Conservation (phyloP, 2,329 filamentous ascomycete genomes). For the Fusarium ambrosium region DNA sequence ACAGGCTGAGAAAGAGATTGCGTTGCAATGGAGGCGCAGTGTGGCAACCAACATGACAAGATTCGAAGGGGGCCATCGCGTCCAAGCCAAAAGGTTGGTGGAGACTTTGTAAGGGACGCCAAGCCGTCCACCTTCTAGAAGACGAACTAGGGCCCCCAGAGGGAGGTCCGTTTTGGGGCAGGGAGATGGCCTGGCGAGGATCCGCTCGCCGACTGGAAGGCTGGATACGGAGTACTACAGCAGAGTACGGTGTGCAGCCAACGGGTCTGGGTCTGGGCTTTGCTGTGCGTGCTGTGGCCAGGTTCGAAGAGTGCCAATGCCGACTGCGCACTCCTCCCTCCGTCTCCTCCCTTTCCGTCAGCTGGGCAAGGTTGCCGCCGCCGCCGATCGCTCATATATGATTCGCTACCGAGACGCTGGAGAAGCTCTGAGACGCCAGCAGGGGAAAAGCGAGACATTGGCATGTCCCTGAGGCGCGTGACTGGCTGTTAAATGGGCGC, state of each 20-base stretch:
- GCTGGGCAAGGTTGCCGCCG: slow-evolving; percentile 49
- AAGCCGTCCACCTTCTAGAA: slow-evolving; percentile 42
- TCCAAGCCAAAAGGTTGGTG: background rate
- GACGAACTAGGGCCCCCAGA: background rate
- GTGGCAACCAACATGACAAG: slow-evolving; percentile 24
- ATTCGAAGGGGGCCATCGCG: slow-evolving; percentile 11
- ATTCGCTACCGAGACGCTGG: slow-evolving; percentile 53
- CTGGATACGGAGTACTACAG: background rate
- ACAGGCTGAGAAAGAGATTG: slow-evolving; percentile 36
- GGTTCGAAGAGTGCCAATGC: background rate
- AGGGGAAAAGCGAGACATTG: slow-evolving; percentile 41
- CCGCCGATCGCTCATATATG: slow-evolving; percentile 38
- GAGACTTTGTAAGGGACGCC: slow-evolving; percentile 6
- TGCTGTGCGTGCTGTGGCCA: background rate
- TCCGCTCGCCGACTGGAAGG: background rate
- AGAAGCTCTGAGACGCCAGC: slow-evolving; percentile 36
- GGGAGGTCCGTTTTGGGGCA: background rate
- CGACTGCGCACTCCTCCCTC: slow-evolving; percentile 10
- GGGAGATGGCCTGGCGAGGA: background rate
- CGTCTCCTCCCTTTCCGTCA: slow-evolving; percentile 21
- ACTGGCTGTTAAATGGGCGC: slow-evolving; percentile 15
- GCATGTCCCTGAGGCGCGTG: slow-evolving; percentile 15
- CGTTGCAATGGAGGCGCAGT: slow-evolving; percentile 44
- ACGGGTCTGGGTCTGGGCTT: background rate
- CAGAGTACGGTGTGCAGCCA: background rate